Evolutionary conservation across 305 asterid genomes (phyloP).

Genomic region (Withania somnifera): DNA sequence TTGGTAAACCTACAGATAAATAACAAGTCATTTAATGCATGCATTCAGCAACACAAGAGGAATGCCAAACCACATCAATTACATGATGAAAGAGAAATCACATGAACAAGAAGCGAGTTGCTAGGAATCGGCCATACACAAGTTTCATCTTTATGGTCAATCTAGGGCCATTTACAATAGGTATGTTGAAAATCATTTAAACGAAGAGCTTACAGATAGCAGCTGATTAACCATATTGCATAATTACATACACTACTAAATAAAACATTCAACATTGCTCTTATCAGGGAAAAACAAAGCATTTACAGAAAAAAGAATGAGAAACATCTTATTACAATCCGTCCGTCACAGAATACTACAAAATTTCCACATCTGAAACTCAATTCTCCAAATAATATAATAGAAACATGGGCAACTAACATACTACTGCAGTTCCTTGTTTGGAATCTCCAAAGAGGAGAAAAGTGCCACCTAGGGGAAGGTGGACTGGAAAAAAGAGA

Average conservation of each 20-base stretch:
- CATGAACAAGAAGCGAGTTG: neutral
- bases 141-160: neutral
- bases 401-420: neutral
- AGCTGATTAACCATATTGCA: neutral
- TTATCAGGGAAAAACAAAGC: neutral
- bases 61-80: neutral
- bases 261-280: neutral
- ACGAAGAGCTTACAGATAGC: neutral
- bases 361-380: neutral
- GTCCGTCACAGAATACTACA: neutral
- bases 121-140: neutral
- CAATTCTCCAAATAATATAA: neutral
- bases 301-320: neutral
- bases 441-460: neutral
- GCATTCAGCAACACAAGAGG: neutral
- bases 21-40: neutral
- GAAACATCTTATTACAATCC: neutral
- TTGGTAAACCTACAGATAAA: neutral
- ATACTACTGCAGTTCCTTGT: neutral
- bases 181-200: neutral
- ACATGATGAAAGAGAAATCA: neutral
- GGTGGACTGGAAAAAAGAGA: neutral
- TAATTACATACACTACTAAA: neutral
- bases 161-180: neutral
- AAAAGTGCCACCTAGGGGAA: neutral